phyloP scores from a whole-genome alignment of 768 basidiomycete genomes.

The Tricholoma sp. region DNA sequence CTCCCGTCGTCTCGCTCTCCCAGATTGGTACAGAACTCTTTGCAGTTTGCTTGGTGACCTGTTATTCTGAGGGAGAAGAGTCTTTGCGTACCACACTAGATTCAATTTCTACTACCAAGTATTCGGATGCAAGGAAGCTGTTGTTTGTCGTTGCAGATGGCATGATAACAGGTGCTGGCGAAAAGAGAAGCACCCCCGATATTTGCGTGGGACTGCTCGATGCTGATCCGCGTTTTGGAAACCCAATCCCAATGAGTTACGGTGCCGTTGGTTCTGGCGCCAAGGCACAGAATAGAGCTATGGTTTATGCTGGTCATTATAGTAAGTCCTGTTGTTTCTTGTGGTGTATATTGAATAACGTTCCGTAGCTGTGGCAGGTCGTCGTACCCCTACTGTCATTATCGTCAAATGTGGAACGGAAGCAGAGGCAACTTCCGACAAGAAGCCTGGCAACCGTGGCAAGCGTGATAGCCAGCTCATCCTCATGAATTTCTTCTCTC shows the following conservation, averaged over 20 bases:
- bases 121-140: slow-evolving; percentile 89
- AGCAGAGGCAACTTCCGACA: slow-evolving; percentile 71
- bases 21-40: slow-evolving; percentile 96
- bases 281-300: slow-evolving; percentile 89
- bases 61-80: slow-evolving; percentile 96
- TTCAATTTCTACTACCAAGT: slow-evolving; percentile 85
- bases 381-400: slow-evolving; percentile 89
- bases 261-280: slow-evolving; percentile 84
- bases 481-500: slow-evolving; percentile 99
- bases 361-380: slow-evolving; percentile 66
- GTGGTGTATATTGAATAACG: not conserved
- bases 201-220: slow-evolving; percentile 91
- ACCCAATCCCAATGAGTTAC: slow-evolving; percentile 93
- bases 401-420: slow-evolving; percentile 97
- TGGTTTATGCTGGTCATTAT: slow-evolving; percentile 99
- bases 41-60: slow-evolving; percentile 92
- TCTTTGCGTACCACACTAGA: slow-evolving; percentile 89
- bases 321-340: slow-evolving; percentile 47
- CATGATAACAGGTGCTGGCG: slow-evolving; percentile 97
- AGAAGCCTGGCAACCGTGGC: slow-evolving; percentile 96
- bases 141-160: slow-evolving; percentile 95
- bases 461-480: slow-evolving; percentile 98
- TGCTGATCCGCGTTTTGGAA: slow-evolving; percentile 92
- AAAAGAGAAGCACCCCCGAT: slow-evolving; percentile 94
- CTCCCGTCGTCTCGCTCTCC: slow-evolving; percentile 75